These are phyloP conservation scores for Sporothrix curviconia DNA, from an alignment of 2,329 filamentous ascomycete genomes.

Conservation along the genomic window DNA sequence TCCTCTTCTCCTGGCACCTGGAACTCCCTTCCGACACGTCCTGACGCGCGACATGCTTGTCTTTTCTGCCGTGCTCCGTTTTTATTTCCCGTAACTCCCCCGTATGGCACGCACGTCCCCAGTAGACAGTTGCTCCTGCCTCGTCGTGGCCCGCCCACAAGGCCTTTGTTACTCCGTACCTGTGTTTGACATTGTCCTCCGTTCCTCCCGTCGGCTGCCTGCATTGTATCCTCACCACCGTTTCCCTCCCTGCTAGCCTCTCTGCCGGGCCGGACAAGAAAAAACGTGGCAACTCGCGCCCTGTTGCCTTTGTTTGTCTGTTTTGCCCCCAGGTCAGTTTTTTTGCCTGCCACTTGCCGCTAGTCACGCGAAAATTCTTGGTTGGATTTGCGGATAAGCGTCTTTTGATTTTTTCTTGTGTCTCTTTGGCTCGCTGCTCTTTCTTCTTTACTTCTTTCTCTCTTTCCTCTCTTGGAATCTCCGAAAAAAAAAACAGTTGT, in stretches of 20 bases:
- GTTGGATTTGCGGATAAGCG: conserved; percentile 7
- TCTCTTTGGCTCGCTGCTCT: neutral
- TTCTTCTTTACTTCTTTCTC: neutral
- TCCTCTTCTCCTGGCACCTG: neutral
- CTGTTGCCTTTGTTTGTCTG: conserved; percentile 7
- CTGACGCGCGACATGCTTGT: neutral
- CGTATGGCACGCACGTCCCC: neutral
- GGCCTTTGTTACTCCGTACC: too few relatives aligned
- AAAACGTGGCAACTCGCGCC: conserved; percentile 1
- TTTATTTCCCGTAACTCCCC: neutral
- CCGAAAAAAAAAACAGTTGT: too few relatives aligned
- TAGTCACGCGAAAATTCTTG: conserved; percentile 8
- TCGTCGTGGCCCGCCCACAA: too few relatives aligned
- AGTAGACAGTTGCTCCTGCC: too few relatives aligned
- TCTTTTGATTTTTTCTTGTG: neutral
- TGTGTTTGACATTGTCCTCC: too few relatives aligned
- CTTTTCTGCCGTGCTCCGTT: neutral
- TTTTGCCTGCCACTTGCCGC: conserved; percentile 11
- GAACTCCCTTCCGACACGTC: neutral
- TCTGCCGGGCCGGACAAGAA: neutral
- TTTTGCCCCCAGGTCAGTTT: neutral
- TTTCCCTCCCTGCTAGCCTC: conserved; percentile 3
- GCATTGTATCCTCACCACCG: too few relatives aligned
- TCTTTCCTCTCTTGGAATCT: neutral
- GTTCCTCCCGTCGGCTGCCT: too few relatives aligned